Evolutionary conservation across 208 protist genomes (phyloP).

Genomic region (Leishmania turanica): DNA sequence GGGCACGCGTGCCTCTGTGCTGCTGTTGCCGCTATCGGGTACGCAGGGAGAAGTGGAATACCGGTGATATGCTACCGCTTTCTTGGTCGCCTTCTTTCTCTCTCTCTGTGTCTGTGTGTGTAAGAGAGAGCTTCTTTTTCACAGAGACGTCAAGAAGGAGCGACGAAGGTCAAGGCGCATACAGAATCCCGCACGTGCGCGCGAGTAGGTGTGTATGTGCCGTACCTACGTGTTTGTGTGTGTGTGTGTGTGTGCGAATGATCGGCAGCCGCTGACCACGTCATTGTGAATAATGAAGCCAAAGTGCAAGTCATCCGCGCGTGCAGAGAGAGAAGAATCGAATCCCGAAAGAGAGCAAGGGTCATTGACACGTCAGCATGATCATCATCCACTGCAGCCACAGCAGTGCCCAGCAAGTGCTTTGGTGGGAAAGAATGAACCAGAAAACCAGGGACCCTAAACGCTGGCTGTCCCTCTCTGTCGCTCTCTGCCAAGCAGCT

Average conservation of each 20-base stretch:
- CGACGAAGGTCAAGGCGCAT: background rate
- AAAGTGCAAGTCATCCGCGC: background rate
- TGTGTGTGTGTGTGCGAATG: background rate
- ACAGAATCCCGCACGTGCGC: background rate
- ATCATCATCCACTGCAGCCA: background rate
- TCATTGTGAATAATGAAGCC: background rate
- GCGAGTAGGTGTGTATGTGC: background rate
- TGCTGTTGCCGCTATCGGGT: background rate
- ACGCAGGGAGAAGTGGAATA: background rate
- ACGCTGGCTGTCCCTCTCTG: background rate
- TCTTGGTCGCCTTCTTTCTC: background rate
- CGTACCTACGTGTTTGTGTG: background rate
- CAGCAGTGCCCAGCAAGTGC: background rate
- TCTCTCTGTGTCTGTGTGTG: background rate
- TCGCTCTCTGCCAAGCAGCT: background rate
- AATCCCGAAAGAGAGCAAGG: conserved; percentile 10
- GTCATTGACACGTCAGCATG: background rate
- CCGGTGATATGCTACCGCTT: background rate
- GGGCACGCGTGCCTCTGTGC: background rate
- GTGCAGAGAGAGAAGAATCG: conserved; percentile 8
- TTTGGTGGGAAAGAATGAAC: background rate
- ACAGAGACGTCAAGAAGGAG: background rate
- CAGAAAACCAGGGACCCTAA: conserved; percentile 1
- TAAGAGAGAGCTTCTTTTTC: background rate
- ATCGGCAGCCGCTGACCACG: too few relatives aligned